Percentiles rank a stretch among this genome's conserved stretches.
Conservation (phyloP, 345 rosid genomes). For the Schrenkiella parvula region DNA sequence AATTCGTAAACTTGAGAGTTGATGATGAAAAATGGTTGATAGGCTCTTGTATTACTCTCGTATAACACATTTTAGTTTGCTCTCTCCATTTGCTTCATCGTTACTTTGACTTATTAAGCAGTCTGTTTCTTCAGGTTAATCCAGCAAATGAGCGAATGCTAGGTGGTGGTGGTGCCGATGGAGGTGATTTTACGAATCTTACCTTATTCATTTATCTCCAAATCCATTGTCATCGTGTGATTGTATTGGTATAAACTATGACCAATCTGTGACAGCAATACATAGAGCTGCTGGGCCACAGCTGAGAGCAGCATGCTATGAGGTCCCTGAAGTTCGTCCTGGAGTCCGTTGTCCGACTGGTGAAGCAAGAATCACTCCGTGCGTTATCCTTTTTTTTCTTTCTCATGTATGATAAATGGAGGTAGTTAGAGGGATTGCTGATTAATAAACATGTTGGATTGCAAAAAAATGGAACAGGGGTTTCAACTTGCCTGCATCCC, state of each 20-base stretch:
- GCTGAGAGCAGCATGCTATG: constrained; percentile 60
- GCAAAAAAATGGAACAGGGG: constrained; percentile 45
- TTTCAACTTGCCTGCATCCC: constrained; percentile 66
- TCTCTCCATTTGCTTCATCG: not conserved
- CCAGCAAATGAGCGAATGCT: constrained; percentile 88
- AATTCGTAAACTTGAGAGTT: not conserved
- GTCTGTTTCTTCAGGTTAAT: constrained; percentile 45
- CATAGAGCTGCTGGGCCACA: constrained; percentile 82
- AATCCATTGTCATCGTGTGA: not conserved
- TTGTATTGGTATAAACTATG: not conserved
- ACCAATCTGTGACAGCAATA: constrained; percentile 41
- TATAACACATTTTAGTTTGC: not conserved
- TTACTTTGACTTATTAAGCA: not conserved
- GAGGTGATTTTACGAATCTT: constrained; percentile 40
- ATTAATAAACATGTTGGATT: constrained; percentile 8
- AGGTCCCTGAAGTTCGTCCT: constrained; percentile 59
- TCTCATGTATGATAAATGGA: not conserved
- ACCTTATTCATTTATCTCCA: not conserved
- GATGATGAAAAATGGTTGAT: not conserved
- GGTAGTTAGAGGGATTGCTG: not conserved
- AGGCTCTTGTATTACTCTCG: not conserved
- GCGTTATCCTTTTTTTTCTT: constrained; percentile 5
- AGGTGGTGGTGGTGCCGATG: constrained; percentile 96
- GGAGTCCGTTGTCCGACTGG: constrained; percentile 79
- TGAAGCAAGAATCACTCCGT: constrained; percentile 89